Conservation (phyloP, 345 rosid genomes). For the Eucalyptus leucophloia region DNA sequence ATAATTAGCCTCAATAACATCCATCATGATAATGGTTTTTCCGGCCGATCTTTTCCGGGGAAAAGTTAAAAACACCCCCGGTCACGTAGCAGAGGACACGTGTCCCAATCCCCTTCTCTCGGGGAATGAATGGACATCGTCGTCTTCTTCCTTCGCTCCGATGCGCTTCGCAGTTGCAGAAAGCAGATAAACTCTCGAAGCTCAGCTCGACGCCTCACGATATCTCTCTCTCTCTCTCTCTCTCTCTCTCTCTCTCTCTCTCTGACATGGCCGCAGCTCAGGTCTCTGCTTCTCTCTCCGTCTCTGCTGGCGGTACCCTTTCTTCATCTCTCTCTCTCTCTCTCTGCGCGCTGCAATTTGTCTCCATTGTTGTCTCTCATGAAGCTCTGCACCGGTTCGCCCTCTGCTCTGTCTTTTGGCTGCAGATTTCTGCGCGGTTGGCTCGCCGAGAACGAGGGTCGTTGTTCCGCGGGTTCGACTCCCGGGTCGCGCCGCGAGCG, state of each 20-base stretch:
- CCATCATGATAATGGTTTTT: not conserved
- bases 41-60: not conserved
- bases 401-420: not conserved
- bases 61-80: not conserved
- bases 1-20: too few relatives aligned
- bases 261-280: conserved; percentile 48
- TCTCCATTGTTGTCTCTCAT: not conserved
- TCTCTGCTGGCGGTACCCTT: conserved; percentile 28
- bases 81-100: not conserved
- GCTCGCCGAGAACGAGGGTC: not conserved
- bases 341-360: not conserved
- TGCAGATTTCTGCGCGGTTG: conserved; percentile 23
- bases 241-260: not conserved
- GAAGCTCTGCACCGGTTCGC: not conserved
- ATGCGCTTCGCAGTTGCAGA: not conserved
- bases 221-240: too few relatives aligned
- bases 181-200: not conserved
- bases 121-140: not conserved
- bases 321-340: not conserved
- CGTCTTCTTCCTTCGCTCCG: not conserved
- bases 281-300: conserved; percentile 38
- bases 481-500: conserved; percentile 13
- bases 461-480: not conserved
- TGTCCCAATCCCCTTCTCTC: not conserved
- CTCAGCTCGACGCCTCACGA: not conserved